Conservation (phyloP, 2,329 filamentous ascomycete species). For the Verticillium zaregamsianum region DNA sequence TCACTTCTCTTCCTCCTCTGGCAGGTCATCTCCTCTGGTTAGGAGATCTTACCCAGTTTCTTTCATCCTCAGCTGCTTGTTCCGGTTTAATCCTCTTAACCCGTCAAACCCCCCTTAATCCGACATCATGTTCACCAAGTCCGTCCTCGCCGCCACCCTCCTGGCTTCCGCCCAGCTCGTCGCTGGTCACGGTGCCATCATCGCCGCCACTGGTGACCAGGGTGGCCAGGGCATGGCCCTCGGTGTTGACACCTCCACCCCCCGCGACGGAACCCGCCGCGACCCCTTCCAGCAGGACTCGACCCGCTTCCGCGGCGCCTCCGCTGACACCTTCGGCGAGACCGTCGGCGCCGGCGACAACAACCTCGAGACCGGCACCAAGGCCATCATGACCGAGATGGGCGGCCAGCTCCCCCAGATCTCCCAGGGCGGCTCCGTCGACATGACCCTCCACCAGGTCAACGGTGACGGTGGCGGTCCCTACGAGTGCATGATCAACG, state of each 20-base stretch:
- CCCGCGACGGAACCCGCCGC: slow-evolving; percentile 57
- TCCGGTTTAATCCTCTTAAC: neutral
- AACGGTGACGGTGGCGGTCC: slow-evolving; percentile 64
- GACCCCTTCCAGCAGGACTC: slow-evolving; percentile 61
- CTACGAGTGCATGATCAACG: slow-evolving; percentile 61
- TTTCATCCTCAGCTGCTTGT: neutral
- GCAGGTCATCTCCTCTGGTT: slow-evolving; percentile 5
- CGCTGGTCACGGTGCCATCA: slow-evolving; percentile 58
- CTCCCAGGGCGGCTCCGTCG: slow-evolving; percentile 48
- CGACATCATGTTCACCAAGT: slow-evolving; percentile 18
- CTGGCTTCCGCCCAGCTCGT: slow-evolving; percentile 51
- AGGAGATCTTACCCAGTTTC: slow-evolving; percentile 2
- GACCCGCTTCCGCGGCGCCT: slow-evolving; percentile 55
- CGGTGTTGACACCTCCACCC: slow-evolving; percentile 49
- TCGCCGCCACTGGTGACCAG: slow-evolving; percentile 50
- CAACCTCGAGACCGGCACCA: slow-evolving; percentile 51
- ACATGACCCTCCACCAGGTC: slow-evolving; percentile 64
- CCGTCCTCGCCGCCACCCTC: slow-evolving; percentile 38
- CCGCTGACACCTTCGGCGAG: slow-evolving; percentile 51
- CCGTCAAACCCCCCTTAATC: neutral
- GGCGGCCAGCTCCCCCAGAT: slow-evolving; percentile 57
- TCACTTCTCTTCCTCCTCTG: slow-evolving; percentile 3
- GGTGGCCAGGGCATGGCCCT: slow-evolving; percentile 52
- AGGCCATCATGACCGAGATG: slow-evolving; percentile 52
- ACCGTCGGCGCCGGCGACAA: slow-evolving; percentile 55